A percentile compares a stretch with the other conserved stretches of the same genome.
phyloP scores from a whole-genome alignment of 805 yeast species.

The Millerozyma acaciae region DNA sequence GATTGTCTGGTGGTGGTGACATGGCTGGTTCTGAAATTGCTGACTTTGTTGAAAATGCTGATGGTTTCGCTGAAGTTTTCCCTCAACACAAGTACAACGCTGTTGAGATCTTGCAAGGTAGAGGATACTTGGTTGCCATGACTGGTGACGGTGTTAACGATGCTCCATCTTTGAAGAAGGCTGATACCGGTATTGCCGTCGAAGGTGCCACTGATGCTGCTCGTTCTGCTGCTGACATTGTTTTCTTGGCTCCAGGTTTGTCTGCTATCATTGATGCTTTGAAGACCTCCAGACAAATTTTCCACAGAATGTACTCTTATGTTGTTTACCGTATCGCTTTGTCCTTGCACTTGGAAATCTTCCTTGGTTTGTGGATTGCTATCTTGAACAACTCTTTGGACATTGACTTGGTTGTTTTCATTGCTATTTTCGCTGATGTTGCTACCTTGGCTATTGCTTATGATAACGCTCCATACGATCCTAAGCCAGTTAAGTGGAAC shows the following conservation, averaged over 20 bases:
- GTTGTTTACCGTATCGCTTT: constrained; percentile 97
- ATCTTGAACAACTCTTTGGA: constrained; percentile 80
- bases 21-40: constrained; percentile 97
- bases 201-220: constrained; percentile 98
- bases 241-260: constrained; percentile 90
- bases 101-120: constrained; percentile 89
- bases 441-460: constrained; percentile 96
- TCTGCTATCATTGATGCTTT: constrained; percentile 90
- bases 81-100: constrained; percentile 97
- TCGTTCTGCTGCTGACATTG: constrained; percentile 95
- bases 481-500: constrained; percentile 94
- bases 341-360: constrained; percentile 89
- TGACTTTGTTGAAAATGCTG: constrained; percentile 96
- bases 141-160: constrained; percentile 99
- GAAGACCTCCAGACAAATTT: constrained; percentile 93
- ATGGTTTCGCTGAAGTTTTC: constrained; percentile 98
- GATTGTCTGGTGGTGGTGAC: constrained; percentile 91
- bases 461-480: constrained; percentile 95
- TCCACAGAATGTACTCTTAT: constrained; percentile 98
- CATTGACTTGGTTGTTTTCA: constrained; percentile 90
- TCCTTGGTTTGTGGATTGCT: constrained; percentile 96
- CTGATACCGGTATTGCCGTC: constrained; percentile 89
- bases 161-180: constrained; percentile 96
- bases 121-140: constrained; percentile 98
- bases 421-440: constrained; percentile 96